These are phyloP conservation scores for Eucalyptus guilfoylei DNA, from an alignment of 345 rosid species.

Conservation along the genomic window DNA sequence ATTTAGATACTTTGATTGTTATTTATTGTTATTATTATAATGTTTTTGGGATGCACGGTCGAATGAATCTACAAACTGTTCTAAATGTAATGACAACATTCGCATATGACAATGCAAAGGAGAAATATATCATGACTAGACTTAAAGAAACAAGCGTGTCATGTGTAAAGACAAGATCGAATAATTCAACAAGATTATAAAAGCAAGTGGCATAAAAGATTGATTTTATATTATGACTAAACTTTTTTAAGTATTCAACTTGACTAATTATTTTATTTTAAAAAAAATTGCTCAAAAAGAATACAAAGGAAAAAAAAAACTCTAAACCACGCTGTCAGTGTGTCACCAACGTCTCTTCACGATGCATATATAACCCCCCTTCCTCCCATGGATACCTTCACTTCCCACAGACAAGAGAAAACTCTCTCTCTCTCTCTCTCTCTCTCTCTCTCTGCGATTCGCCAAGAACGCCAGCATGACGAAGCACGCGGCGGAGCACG, in stretches of 20 bases:
- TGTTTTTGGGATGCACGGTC: neutral
- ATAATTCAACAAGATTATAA: neutral
- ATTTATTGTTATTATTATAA: neutral
- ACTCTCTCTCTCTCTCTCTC: neutral
- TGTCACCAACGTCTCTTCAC: neutral
- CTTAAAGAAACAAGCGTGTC: neutral
- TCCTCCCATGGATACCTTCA: neutral
- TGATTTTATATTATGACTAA: neutral
- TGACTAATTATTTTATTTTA: neutral
- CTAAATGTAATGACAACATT: neutral
- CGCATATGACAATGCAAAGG: neutral
- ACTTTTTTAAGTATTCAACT: neutral
- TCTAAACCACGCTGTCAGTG: neutral
- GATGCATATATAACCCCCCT: neutral
- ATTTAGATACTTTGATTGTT: neutral
- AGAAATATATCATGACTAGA: neutral
- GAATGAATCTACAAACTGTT: neutral
- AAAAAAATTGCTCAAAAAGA: neutral
- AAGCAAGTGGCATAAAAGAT: neutral
- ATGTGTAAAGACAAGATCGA: neutral
- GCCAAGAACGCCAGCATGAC: neutral
- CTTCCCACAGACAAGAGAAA: neutral
- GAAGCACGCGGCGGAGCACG: conserved; percentile 5
- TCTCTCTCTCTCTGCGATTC: neutral
- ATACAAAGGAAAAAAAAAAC: neutral